phyloP scores from a whole-genome alignment of 768 basidiomycete species.

The Naganishia antarctica region DNA sequence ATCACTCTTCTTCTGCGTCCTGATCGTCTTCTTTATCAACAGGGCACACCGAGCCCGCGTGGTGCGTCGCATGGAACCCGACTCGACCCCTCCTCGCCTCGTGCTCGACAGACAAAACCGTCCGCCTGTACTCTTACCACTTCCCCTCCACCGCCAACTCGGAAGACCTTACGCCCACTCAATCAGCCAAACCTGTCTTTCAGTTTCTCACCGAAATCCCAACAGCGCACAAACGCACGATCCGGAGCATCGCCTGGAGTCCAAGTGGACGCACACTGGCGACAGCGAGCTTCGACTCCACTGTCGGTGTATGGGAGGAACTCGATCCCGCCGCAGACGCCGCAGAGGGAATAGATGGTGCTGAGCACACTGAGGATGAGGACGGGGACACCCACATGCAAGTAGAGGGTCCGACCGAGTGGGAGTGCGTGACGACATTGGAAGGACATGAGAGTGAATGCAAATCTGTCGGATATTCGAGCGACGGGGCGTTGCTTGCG shows the following conservation, averaged over 20 bases:
- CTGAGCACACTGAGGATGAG: conserved; percentile 52
- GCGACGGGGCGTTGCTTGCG: conserved; percentile 73
- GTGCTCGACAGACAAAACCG: conserved; percentile 89
- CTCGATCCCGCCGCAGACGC: conserved; percentile 52
- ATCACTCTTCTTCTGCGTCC: neutral
- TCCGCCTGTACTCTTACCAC: conserved; percentile 72
- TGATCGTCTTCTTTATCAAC: conserved; percentile 1
- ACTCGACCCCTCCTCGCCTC: conserved; percentile 74
- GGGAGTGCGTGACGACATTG: conserved; percentile 80
- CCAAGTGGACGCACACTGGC: conserved; percentile 81
- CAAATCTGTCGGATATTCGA: conserved; percentile 80
- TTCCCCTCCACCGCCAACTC: conserved; percentile 38
- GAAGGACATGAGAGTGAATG: conserved; percentile 96
- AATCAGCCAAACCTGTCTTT: conserved; percentile 34
- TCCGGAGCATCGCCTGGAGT: conserved; percentile 79
- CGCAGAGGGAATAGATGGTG: conserved; percentile 40
- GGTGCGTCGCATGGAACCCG: conserved; percentile 87
- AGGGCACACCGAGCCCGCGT: conserved; percentile 72
- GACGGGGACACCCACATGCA: conserved; percentile 59
- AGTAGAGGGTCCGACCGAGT: conserved; percentile 67
- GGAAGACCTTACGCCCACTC: conserved; percentile 27
- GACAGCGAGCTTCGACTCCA: conserved; percentile 88
- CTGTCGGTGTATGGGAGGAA: conserved; percentile 84
- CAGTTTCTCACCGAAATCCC: conserved; percentile 61
- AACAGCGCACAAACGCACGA: conserved; percentile 82